Percentiles rank a stretch among this genome's conserved stretches.
Conservation (phyloP, 1,284 basidiomycete genomes). For the Singerocomus rubriflavus region DNA sequence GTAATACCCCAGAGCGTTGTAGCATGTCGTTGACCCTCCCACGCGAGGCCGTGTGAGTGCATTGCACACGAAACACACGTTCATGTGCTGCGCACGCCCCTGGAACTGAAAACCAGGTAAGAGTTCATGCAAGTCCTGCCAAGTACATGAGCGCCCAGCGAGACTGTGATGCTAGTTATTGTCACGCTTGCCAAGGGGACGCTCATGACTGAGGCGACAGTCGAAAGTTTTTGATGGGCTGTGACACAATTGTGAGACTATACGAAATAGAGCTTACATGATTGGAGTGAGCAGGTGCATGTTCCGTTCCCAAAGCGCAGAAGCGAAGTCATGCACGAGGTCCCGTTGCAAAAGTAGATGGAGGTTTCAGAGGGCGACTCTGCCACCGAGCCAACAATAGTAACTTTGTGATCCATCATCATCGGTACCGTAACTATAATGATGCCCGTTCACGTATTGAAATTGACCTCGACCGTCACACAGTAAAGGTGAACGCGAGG, state of each 20-base stretch:
- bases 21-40: slow-evolving; percentile 6
- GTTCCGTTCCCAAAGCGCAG: slow-evolving; percentile 27
- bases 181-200: slow-evolving; percentile 9
- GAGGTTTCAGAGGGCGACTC: not conserved
- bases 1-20: slow-evolving; percentile 16
- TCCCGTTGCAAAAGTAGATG: slow-evolving; percentile 19
- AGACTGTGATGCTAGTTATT: not conserved
- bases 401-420: slow-evolving; percentile 26
- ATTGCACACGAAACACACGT: slow-evolving; percentile 20
- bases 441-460: slow-evolving; percentile 29
- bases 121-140: not conserved
- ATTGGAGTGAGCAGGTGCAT: slow-evolving; percentile 20
- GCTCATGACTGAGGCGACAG: slow-evolving; percentile 7
- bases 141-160: not conserved
- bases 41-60: slow-evolving; percentile 7
- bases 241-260: not conserved
- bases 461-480: slow-evolving; percentile 25
- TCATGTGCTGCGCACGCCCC: not conserved
- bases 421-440: slow-evolving; percentile 34
- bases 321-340: slow-evolving; percentile 27
- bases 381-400: slow-evolving; percentile 20
- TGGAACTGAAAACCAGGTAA: slow-evolving; percentile 2
- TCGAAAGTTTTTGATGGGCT: not conserved
- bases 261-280: slow-evolving; percentile 18
- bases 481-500: slow-evolving; percentile 19